phyloP scores from a whole-genome alignment of 495 filamentous ascomycete genomes.

The Aspergillus homomorphus region DNA sequence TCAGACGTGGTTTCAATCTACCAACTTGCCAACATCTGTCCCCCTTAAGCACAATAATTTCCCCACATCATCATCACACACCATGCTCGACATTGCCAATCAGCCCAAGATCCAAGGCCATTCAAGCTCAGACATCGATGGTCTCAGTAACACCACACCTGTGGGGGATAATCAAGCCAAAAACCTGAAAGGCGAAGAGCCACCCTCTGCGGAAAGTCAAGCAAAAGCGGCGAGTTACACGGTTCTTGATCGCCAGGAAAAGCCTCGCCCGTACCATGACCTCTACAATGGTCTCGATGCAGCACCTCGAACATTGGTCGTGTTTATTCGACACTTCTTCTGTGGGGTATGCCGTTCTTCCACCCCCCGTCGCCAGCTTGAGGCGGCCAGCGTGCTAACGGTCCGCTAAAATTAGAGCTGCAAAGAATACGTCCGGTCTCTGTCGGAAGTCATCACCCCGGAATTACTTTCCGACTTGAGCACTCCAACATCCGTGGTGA shows the following conservation, averaged over 20 bases:
- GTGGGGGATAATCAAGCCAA: too few species aligned
- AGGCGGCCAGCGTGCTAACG: background rate
- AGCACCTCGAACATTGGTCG: constrained; percentile 59
- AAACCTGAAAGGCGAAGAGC: constrained; percentile 28
- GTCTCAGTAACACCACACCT: too few species aligned
- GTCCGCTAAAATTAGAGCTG: constrained; percentile 60
- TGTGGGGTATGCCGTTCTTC: constrained; percentile 63
- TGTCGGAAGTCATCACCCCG: constrained; percentile 60
- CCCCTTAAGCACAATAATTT: too few species aligned
- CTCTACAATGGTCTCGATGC: constrained; percentile 59
- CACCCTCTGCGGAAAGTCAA: constrained; percentile 48
- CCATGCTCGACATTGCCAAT: background rate
- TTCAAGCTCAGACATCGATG: too few species aligned
- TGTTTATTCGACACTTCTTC: constrained; percentile 89
- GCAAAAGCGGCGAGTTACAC: constrained; percentile 52
- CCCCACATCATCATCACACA: too few species aligned
- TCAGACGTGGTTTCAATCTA: too few species aligned
- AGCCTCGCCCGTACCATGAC: constrained; percentile 60
- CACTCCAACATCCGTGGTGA: constrained; percentile 59
- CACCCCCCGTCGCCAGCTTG: background rate
- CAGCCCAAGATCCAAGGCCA: too few species aligned
- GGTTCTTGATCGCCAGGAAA: constrained; percentile 64
- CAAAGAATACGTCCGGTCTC: constrained; percentile 60
- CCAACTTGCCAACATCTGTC: too few species aligned
- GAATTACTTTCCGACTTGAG: constrained; percentile 42